phyloP scores from a whole-genome alignment of 805 yeast species.

The Trichomonascus vanleenenianus region DNA sequence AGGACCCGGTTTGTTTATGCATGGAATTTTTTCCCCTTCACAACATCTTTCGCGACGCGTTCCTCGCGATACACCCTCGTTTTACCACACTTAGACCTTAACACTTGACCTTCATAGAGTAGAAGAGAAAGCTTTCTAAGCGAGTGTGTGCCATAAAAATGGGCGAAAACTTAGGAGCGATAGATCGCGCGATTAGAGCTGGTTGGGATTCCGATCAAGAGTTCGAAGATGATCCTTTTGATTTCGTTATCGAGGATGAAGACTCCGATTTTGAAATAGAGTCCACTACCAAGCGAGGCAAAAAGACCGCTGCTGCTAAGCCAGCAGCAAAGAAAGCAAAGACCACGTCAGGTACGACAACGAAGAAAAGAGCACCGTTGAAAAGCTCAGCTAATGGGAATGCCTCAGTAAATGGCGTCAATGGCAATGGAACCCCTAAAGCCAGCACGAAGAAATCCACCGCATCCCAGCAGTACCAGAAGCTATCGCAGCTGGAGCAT shows the following conservation, averaged over 20 bases:
- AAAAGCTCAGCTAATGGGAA: slow-evolving; percentile 7
- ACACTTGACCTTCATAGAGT: too few species aligned
- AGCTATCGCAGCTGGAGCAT: slow-evolving; percentile 91
- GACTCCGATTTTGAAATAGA: slow-evolving; percentile 6
- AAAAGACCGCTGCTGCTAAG: slow-evolving; percentile 4
- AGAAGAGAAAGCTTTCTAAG: too few species aligned
- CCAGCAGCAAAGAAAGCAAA: slow-evolving; percentile 15
- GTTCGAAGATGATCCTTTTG: neutral
- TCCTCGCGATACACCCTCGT: too few species aligned
- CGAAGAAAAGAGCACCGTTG: slow-evolving; percentile 7
- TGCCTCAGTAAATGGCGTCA: slow-evolving; percentile 4
- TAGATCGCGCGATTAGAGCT: too few species aligned
- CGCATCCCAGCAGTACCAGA: slow-evolving; percentile 76
- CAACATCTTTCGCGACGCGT: too few species aligned
- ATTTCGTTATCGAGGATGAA: neutral
- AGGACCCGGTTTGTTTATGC: too few species aligned
- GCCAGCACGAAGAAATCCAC: slow-evolving; percentile 13
- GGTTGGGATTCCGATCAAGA: neutral
- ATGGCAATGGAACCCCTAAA: slow-evolving; percentile 2
- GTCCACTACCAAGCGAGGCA: slow-evolving; percentile 2
- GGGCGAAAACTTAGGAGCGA: too few species aligned
- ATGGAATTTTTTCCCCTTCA: too few species aligned
- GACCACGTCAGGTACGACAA: slow-evolving; percentile 4
- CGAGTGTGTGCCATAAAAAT: too few species aligned
- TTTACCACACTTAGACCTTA: too few species aligned